Conservation (phyloP, 2,329 filamentous ascomycete genomes). For the Cephalotrichum gorgonifer region DNA sequence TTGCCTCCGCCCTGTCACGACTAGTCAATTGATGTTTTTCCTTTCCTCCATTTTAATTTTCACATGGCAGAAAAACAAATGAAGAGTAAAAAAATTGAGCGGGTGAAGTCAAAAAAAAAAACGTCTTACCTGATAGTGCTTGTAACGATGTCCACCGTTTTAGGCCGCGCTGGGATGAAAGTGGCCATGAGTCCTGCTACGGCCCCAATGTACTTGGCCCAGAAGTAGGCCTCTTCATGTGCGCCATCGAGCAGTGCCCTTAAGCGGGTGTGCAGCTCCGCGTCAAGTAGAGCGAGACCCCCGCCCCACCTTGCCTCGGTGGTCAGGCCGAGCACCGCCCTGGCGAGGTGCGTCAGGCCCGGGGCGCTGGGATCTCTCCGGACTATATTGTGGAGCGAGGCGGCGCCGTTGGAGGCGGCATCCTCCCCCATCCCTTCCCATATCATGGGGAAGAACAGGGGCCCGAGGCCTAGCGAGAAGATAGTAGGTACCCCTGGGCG, state of each 20-base stretch:
- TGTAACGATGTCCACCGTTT: conserved; percentile 19
- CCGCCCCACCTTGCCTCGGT: conserved; percentile 67
- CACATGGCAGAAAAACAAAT: neutral
- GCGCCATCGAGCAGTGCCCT: conserved; percentile 26
- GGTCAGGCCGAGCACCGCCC: conserved; percentile 61
- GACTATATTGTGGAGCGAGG: conserved; percentile 63
- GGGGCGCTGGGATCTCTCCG: conserved; percentile 58
- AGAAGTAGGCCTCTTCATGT: conserved; percentile 32
- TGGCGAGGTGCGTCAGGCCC: conserved; percentile 61
- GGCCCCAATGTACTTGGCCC: conserved; percentile 42
- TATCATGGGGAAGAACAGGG: conserved; percentile 36
- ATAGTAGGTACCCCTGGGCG: conserved; percentile 27
- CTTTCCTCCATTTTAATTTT: neutral
- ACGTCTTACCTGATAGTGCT: conserved; percentile 28
- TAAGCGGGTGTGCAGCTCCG: conserved; percentile 29
- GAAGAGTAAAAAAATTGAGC: neutral
- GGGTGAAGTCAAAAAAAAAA: neutral
- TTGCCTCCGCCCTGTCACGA: neutral
- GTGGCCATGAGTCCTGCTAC: conserved; percentile 31
- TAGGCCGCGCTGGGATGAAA: conserved; percentile 31
- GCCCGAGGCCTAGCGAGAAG: conserved; percentile 29
- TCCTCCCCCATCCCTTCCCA: conserved; percentile 41
- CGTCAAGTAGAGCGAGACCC: conserved; percentile 39
- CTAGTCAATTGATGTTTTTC: neutral
- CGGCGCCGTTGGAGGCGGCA: conserved; percentile 47